These are phyloP conservation scores for Coemansia sp. DNA, from an alignment of 192 early-diverging fungal species.

Conservation along the genomic window DNA sequence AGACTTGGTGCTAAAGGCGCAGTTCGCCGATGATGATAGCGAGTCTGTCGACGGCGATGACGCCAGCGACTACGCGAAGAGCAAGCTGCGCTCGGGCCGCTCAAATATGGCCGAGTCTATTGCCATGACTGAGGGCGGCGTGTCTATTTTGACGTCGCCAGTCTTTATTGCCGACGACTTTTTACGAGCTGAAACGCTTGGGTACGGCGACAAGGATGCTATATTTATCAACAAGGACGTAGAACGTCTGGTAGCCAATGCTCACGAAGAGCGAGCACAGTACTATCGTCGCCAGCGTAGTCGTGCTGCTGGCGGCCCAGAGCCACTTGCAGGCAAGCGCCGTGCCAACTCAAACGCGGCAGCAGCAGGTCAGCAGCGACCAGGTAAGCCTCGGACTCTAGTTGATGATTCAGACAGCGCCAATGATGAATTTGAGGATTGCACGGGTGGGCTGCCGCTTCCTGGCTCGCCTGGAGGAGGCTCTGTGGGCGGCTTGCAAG, in stretches of 20 bases:
- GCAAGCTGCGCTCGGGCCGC: conserved; percentile 12
- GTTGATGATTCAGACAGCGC: conserved; percentile 13
- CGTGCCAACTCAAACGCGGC: conserved; percentile 1
- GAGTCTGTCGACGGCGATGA: conserved; percentile 15
- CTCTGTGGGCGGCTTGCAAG: conserved; percentile 68
- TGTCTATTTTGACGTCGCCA: conserved; percentile 75
- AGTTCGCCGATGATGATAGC: conserved; percentile 23
- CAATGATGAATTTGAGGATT: conserved; percentile 31
- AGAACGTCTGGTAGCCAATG: conserved; percentile 52
- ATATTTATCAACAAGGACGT: conserved; percentile 56
- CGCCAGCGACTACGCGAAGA: conserved; percentile 13
- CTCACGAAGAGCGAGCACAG: conserved; percentile 49
- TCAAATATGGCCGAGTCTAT: conserved; percentile 45
- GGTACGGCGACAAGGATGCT: conserved; percentile 67
- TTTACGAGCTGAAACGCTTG: conserved; percentile 65
- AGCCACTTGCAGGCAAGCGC: background rate
- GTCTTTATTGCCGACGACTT: conserved; percentile 90
- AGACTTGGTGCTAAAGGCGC: conserved; percentile 62
- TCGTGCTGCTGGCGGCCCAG: background rate
- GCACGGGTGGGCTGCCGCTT: conserved; percentile 30
- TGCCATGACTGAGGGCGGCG: conserved; percentile 60
- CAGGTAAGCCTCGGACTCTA: background rate
- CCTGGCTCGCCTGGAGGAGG: conserved; percentile 40
- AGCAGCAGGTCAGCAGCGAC: background rate
- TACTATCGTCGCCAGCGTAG: conserved; percentile 27